Evolutionary conservation across 495 filamentous ascomycete species (phyloP).

Genomic region (Mytilinidion resinicola): DNA sequence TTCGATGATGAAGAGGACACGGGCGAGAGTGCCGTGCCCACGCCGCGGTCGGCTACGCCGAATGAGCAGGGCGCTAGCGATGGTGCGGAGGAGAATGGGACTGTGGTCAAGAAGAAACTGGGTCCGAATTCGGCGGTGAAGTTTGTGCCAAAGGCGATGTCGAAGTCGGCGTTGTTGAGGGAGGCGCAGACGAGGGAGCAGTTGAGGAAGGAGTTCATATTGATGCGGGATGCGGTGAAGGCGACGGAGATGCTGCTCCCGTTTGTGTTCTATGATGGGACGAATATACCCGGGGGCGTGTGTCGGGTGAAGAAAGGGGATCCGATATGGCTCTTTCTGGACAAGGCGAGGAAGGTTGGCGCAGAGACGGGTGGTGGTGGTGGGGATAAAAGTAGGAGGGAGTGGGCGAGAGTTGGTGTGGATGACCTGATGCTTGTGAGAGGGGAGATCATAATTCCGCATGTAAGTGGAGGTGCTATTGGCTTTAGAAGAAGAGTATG

Average conservation of each 20-base stretch:
- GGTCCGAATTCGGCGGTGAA: constrained; percentile 61
- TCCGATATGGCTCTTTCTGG: constrained; percentile 82
- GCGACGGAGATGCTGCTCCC: constrained; percentile 84
- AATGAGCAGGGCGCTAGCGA: constrained; percentile 27
- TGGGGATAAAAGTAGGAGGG: constrained; percentile 54
- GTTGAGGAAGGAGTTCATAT: constrained; percentile 76
- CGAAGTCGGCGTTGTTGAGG: constrained; percentile 73
- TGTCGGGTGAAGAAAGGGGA: constrained; percentile 91
- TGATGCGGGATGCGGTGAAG: constrained; percentile 80
- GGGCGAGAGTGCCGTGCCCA: constrained; percentile 8
- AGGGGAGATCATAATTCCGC: constrained; percentile 87
- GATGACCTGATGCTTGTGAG: constrained; percentile 94
- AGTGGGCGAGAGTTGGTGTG: constrained; percentile 92
- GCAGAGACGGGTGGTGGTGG: constrained; percentile 71
- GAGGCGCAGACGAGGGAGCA: constrained; percentile 79
- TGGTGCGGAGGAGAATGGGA: constrained; percentile 40
- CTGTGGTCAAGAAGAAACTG: constrained; percentile 45
- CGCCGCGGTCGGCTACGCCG: constrained; percentile 26
- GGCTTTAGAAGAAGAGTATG: constrained; percentile 3
- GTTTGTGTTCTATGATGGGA: constrained; percentile 98
- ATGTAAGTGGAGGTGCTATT: constrained; percentile 55
- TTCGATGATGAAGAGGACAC: constrained; percentile 51
- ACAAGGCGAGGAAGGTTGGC: constrained; percentile 82
- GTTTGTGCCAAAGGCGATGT: constrained; percentile 70
- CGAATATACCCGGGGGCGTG: constrained; percentile 76